phyloP scores from a whole-genome alignment of 2,329 filamentous ascomycete genomes.

The Colletotrichum musae region DNA sequence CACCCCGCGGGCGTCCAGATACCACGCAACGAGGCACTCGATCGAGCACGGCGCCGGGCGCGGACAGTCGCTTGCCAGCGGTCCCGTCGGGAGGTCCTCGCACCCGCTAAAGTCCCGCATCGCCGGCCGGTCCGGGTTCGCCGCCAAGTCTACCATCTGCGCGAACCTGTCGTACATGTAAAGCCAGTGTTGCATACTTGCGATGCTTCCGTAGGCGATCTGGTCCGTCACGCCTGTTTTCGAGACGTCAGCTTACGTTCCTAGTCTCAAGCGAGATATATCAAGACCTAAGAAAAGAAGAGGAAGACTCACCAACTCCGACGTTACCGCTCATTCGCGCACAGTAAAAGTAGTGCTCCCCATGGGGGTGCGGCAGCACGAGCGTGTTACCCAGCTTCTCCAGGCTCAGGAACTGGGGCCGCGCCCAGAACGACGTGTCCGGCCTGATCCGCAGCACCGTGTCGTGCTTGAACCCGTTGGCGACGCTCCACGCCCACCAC shows the following conservation, averaged over 20 bases:
- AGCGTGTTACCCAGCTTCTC: slow-evolving; percentile 37
- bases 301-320: slow-evolving; percentile 42
- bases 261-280: neutral
- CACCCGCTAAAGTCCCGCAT: slow-evolving; percentile 40
- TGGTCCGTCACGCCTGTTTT: slow-evolving; percentile 36
- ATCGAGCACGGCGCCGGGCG: slow-evolving; percentile 39
- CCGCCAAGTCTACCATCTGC: slow-evolving; percentile 40
- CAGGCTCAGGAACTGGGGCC: slow-evolving; percentile 31
- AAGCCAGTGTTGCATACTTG: slow-evolving; percentile 41
- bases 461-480: slow-evolving; percentile 31
- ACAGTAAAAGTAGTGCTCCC: slow-evolving; percentile 41
- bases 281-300: neutral
- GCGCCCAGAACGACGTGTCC: slow-evolving; percentile 33
- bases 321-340: slow-evolving; percentile 36
- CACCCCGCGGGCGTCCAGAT: slow-evolving; percentile 39
- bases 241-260: slow-evolving; percentile 6
- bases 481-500: slow-evolving; percentile 40
- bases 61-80: slow-evolving; percentile 36
- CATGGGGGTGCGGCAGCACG: slow-evolving; percentile 37
- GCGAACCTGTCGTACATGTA: slow-evolving; percentile 37
- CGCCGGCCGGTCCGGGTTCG: slow-evolving; percentile 31
- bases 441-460: slow-evolving; percentile 39
- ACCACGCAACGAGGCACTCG: slow-evolving; percentile 41
- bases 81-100: slow-evolving; percentile 36
- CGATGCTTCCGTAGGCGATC: slow-evolving; percentile 41